These are phyloP conservation scores for Acanthamoeba lenticulata DNA, from an alignment of 208 protist species.

Conservation along the genomic window DNA sequence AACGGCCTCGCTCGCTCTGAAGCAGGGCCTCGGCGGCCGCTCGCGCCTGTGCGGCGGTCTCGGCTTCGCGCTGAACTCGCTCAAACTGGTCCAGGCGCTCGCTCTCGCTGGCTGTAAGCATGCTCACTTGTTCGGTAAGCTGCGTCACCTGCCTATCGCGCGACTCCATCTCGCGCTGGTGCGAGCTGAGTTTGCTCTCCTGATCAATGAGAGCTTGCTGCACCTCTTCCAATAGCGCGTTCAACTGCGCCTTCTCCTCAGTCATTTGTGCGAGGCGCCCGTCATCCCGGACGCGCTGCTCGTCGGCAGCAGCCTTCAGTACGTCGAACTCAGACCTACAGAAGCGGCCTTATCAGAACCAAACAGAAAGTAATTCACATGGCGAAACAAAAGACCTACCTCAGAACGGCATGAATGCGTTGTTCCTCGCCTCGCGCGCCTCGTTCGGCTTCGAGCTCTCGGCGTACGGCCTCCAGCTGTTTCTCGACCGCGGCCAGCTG, in stretches of 20 bases:
- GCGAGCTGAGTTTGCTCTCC: neutral
- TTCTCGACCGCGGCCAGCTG: constrained; percentile 13
- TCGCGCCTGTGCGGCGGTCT: neutral
- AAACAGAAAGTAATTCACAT: too few relatives aligned
- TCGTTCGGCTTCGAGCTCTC: neutral
- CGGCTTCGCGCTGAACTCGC: neutral
- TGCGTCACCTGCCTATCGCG: constrained; percentile 15
- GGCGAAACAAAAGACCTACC: neutral
- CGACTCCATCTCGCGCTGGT: neutral
- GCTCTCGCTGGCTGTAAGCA: neutral
- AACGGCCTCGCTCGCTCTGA: neutral
- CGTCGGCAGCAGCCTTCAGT: neutral
- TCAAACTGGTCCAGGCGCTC: neutral
- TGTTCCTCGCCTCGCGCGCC: neutral
- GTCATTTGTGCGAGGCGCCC: neutral
- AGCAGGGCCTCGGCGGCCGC: neutral
- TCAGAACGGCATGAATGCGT: neutral
- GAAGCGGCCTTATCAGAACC: too few relatives aligned
- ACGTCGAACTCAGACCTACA: neutral
- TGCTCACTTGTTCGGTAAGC: neutral
- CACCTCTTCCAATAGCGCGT: neutral
- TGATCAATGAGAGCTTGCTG: constrained; percentile 10
- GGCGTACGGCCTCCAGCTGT: neutral
- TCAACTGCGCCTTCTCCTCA: neutral
- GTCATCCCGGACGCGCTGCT: neutral